phyloP scores from a whole-genome alignment of 1,284 basidiomycete genomes.

The Pascua guehoae region DNA sequence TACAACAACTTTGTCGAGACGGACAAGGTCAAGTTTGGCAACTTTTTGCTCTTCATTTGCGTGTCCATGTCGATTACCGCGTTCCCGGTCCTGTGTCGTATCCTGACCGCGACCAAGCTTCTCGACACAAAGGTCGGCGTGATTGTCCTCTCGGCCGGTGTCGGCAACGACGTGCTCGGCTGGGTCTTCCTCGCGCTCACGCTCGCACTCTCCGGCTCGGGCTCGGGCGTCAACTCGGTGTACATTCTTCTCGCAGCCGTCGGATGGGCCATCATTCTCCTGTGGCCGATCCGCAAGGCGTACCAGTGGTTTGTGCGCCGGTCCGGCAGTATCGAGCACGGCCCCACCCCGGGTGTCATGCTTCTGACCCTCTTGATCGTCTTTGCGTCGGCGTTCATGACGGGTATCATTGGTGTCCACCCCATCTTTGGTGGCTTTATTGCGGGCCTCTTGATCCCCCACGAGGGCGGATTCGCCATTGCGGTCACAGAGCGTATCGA shows the following conservation, averaged over 20 bases:
- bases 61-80: conserved; percentile 89
- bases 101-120: conserved; percentile 59
- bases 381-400: conserved; percentile 76
- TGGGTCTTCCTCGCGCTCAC: conserved; percentile 69
- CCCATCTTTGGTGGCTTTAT: conserved; percentile 79
- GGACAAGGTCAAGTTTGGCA: conserved; percentile 61
- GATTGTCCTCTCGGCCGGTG: conserved; percentile 86
- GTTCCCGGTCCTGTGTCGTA: conserved; percentile 85
- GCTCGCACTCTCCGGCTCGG: conserved; percentile 76
- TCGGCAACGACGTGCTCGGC: conserved; percentile 79
- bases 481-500: conserved; percentile 72
- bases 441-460: conserved; percentile 82
- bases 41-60: conserved; percentile 92
- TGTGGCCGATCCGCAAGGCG: conserved; percentile 64
- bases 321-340: conserved; percentile 70
- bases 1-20: conserved; percentile 72
- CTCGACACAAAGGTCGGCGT: conserved; percentile 91
- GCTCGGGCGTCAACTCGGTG: conserved; percentile 60
- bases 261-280: conserved; percentile 74
- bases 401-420: conserved; percentile 72
- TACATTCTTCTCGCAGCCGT: conserved; percentile 77
- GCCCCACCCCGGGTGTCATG: conserved; percentile 74
- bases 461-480: conserved; percentile 79
- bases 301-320: conserved; percentile 69
- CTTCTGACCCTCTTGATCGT: conserved; percentile 69